Evolutionary conservation across 2,329 filamentous ascomycete species (phyloP).

Genomic region (Cladosporium cucumerinum): DNA sequence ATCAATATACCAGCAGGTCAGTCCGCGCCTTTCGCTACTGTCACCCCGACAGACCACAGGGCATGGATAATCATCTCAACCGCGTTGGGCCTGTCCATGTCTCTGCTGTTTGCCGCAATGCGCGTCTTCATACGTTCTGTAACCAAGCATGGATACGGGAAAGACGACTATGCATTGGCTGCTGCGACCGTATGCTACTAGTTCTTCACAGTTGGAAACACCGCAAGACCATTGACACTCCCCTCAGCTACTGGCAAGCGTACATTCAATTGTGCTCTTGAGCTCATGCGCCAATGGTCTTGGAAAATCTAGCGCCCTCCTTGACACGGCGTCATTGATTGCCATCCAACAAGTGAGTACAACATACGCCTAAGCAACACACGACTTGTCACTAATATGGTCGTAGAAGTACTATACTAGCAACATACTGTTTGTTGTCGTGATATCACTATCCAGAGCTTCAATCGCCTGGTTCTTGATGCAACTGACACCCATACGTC

Average conservation of each 20-base stretch:
- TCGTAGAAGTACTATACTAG: slow-evolving; percentile 17
- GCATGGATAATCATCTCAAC: slow-evolving; percentile 22
- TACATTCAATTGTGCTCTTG: background rate
- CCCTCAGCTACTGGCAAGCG: background rate
- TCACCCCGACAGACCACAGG: slow-evolving; percentile 19
- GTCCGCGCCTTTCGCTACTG: slow-evolving; percentile 17
- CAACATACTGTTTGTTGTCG: slow-evolving; percentile 18
- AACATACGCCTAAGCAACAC: background rate
- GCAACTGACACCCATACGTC: slow-evolving; percentile 16
- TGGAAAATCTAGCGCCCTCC: background rate
- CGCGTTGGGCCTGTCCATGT: slow-evolving; percentile 17
- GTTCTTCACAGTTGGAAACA: background rate
- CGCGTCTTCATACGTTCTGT: slow-evolving; percentile 15
- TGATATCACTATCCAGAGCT: slow-evolving; percentile 14
- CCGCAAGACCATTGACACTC: background rate
- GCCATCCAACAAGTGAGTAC: background rate
- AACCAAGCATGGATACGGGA: slow-evolving; percentile 14
- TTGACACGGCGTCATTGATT: background rate
- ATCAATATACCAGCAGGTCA: slow-evolving; percentile 13
- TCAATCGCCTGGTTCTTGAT: slow-evolving; percentile 18
- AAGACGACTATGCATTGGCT: slow-evolving; percentile 17
- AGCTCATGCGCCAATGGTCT: background rate
- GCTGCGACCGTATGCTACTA: slow-evolving; percentile 6
- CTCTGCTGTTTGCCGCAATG: slow-evolving; percentile 14
- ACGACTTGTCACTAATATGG: background rate